Evolutionary conservation across 2,329 filamentous ascomycete genomes (phyloP), one percentile per base, ranked within the genome.

Genomic region (Botrytis byssoidea): DNA sequence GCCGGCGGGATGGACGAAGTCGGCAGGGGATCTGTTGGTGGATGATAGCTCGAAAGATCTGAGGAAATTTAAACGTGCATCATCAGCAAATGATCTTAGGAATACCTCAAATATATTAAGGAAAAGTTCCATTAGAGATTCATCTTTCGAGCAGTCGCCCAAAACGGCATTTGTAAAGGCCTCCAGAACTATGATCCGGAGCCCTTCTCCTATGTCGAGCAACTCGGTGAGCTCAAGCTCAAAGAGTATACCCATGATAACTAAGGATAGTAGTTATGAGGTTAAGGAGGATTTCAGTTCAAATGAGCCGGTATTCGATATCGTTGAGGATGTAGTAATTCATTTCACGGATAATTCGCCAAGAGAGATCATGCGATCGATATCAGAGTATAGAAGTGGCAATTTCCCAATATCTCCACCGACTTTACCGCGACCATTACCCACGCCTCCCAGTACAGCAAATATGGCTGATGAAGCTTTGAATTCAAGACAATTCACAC

Each of bases 321-420:
- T 88, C 60, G 77, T 83, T 0, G 89, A 91, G 77, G 87, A 91
- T 74, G 78, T 90, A 1, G 83, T 90, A 3, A 82, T 91, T 37
- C 83, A 87, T 64, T 85, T 91, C 72, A 85, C 84, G 22, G 83
- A 85, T 14, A 84, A 84, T 2, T 78, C 86, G 0, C 79, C 90
- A 1, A 84, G 86, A 35, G 83, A 83, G 1, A 83, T 86, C 25
- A 82, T 90, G 46, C 80, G 82, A 42, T 83, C 85, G 2, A 59
- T 72, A 55, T 55, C 60, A 42, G 44, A 55, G 37, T 87, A 88
- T 75, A 83, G 82, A 73, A 79, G 83, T 32, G 82, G 83, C 10
- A 79, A 68, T 42, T 84, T 83, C 73, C 82, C 83, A 29, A 68
- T 80, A 20, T 18, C 72, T 1, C 74, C 75, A 44, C 40, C 37